These are phyloP conservation scores for Ustulina deusta DNA, from an alignment of 2,329 filamentous ascomycete genomes.

Conservation along the genomic window DNA sequence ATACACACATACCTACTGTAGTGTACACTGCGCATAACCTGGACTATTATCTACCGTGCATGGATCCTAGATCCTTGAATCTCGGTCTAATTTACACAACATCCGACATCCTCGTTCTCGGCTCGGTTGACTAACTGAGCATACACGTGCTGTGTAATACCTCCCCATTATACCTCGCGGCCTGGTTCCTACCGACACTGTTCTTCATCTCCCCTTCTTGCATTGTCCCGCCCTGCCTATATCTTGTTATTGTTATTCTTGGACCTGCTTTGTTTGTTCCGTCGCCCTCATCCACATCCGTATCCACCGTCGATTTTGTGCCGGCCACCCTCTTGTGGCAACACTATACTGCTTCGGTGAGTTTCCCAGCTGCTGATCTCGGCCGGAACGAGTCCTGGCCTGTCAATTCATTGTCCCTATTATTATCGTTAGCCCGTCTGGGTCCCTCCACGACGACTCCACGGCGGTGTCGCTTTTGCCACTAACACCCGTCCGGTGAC, in stretches of 20 bases:
- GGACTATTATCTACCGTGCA: constrained; percentile 30
- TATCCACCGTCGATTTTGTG: constrained; percentile 33
- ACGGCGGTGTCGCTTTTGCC: constrained; percentile 43
- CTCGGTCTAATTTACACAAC: constrained; percentile 36
- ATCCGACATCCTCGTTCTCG: constrained; percentile 20
- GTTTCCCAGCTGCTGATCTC: constrained; percentile 42
- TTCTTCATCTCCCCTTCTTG: constrained; percentile 9
- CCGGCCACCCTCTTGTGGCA: constrained; percentile 38
- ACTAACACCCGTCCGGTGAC: constrained; percentile 45
- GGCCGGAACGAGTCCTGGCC: constrained; percentile 43
- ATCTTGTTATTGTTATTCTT: constrained; percentile 10
- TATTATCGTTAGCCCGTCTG: constrained; percentile 37
- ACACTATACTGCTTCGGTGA: constrained; percentile 42
- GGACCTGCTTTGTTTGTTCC: neutral
- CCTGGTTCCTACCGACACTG: neutral
- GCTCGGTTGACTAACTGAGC: constrained; percentile 21
- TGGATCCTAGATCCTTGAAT: constrained; percentile 33
- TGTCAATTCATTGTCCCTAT: constrained; percentile 41
- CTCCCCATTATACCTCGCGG: constrained; percentile 25
- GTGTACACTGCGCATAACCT: constrained; percentile 6
- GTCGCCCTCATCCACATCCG: constrained; percentile 20
- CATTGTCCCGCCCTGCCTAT: neutral
- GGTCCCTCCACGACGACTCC: constrained; percentile 27
- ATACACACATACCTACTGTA: neutral
- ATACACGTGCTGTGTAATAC: constrained; percentile 23